phyloP scores from a whole-genome alignment of 495 filamentous ascomycete genomes.

The Talaromyces ruber region DNA sequence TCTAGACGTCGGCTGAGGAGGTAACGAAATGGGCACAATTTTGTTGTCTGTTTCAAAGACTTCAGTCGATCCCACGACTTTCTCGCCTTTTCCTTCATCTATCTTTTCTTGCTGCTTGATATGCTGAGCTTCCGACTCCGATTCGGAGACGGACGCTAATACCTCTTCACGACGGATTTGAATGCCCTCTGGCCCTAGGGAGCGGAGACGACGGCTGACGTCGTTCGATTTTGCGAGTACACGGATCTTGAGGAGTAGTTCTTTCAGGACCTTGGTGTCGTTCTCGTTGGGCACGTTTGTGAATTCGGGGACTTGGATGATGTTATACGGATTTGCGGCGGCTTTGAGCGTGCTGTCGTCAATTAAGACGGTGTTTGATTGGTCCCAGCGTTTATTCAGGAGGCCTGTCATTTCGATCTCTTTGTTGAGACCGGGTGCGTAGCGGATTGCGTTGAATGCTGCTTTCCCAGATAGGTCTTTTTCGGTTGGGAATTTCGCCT shows the following conservation, averaged over 20 bases:
- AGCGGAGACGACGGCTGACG: slow-evolving; percentile 27
- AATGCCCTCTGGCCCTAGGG: slow-evolving; percentile 12
- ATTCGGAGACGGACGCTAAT: neutral
- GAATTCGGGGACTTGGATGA: slow-evolving; percentile 75
- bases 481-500: slow-evolving; percentile 34
- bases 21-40: neutral
- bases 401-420: neutral
- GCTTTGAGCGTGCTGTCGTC: slow-evolving; percentile 81
- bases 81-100: neutral
- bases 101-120: neutral
- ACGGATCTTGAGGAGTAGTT: slow-evolving; percentile 24
- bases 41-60: neutral
- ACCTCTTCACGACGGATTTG: neutral
- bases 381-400: slow-evolving; percentile 47
- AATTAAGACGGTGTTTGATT: slow-evolving; percentile 82
- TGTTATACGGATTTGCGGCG: slow-evolving; percentile 72
- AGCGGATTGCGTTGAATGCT: neutral
- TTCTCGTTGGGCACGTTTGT: slow-evolving; percentile 16
- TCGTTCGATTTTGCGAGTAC: slow-evolving; percentile 26
- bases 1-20: neutral
- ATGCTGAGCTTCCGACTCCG: neutral
- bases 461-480: neutral
- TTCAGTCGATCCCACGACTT: neutral
- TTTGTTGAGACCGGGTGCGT: neutral
- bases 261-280: slow-evolving; percentile 23